These are phyloP conservation scores for Chaetomium sp. DNA, from an alignment of 2,329 filamentous ascomycete species.

Conservation along the genomic window DNA sequence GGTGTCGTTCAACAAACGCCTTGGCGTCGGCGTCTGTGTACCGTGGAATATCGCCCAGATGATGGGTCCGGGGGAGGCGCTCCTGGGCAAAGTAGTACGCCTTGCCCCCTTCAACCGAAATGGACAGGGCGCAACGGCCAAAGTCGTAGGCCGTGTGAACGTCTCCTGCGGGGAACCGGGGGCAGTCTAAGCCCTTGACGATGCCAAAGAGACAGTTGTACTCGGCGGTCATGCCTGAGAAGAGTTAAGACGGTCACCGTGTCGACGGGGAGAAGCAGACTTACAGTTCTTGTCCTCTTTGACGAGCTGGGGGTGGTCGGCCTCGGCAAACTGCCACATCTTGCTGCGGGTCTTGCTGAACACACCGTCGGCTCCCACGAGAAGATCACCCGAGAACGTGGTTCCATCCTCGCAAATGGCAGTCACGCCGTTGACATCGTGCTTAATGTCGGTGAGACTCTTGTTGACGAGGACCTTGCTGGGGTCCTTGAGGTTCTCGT, in stretches of 20 bases:
- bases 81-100: constrained; percentile 29
- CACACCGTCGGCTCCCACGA: constrained; percentile 49
- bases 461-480: constrained; percentile 38
- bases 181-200: constrained; percentile 4
- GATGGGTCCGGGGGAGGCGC: constrained; percentile 21
- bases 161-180: constrained; percentile 19
- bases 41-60: constrained; percentile 21
- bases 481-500: constrained; percentile 37
- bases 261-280: neutral
- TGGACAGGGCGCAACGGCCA: constrained; percentile 15
- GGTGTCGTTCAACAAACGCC: constrained; percentile 22
- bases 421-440: constrained; percentile 33
- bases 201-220: constrained; percentile 32
- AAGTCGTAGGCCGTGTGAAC: constrained; percentile 18
- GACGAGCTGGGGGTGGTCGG: constrained; percentile 20
- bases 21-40: constrained; percentile 26
- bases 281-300: constrained; percentile 18
- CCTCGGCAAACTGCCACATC: constrained; percentile 40
- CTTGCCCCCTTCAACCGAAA: constrained; percentile 21
- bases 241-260: neutral
- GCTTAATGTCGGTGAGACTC: constrained; percentile 34
- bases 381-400: constrained; percentile 40
- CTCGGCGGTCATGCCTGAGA: constrained; percentile 24
- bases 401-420: constrained; percentile 42
- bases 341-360: constrained; percentile 43